These are phyloP conservation scores for Solanum arcanum DNA, from an alignment of 257 asterid species.

Conservation along the genomic window DNA sequence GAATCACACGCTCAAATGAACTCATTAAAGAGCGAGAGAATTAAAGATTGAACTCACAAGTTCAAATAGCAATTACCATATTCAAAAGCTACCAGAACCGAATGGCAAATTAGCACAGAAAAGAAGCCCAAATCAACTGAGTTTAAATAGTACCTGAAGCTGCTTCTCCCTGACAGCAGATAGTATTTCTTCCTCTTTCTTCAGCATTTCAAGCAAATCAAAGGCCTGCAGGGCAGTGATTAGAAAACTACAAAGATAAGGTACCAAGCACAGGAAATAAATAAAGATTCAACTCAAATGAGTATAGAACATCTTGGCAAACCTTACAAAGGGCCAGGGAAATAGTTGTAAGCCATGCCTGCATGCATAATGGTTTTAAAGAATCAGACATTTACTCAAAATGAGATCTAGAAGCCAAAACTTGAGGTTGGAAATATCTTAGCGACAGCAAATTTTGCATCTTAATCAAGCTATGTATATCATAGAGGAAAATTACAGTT, in stretches of 20 bases:
- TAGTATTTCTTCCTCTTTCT: slow-evolving; percentile 91
- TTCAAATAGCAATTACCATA: neutral
- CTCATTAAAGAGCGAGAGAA: neutral
- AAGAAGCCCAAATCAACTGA: neutral
- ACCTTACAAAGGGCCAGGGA: slow-evolving; percentile 91
- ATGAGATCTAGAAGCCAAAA: neutral
- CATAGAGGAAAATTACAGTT: neutral
- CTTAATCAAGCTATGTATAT: neutral
- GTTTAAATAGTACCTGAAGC: slow-evolving; percentile 40
- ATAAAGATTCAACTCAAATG: neutral
- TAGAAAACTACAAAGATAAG: neutral
- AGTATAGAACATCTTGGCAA: slow-evolving; percentile 12
- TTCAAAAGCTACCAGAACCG: neutral
- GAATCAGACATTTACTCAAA: neutral
- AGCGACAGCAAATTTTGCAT: neutral
- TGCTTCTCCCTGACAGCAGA: slow-evolving; percentile 60
- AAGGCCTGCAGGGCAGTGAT: slow-evolving; percentile 41
- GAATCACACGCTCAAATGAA: neutral
- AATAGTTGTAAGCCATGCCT: slow-evolving; percentile 89
- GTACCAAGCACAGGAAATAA: neutral
- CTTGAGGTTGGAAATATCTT: neutral
- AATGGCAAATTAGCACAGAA: neutral
- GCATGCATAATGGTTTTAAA: slow-evolving; percentile 1
- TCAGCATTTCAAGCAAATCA: slow-evolving; percentile 90
- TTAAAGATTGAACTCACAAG: neutral